Conservation (phyloP, 805 yeast species). For the Torulaspora delbrueckii region DNA sequence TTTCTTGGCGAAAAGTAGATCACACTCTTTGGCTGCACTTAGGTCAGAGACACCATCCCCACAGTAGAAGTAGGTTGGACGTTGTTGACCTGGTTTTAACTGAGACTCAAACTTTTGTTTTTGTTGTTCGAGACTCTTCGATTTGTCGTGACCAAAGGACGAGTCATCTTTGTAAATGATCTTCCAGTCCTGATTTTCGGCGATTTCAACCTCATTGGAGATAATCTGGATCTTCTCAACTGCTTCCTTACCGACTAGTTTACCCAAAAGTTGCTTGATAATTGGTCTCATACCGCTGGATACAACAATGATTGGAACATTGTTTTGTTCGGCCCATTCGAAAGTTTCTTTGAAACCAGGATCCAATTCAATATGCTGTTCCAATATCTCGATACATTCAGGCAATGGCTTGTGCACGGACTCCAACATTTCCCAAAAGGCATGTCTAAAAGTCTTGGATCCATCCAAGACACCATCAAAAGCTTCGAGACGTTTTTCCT, state of each 20-base stretch:
- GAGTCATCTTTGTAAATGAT: conserved; percentile 83
- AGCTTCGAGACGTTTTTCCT: conserved; percentile 55
- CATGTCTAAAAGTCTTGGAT: conserved; percentile 67
- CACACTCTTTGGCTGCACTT: conserved; percentile 93
- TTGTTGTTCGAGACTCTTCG: conserved; percentile 60
- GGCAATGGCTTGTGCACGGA: conserved; percentile 72
- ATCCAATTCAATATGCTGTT: conserved; percentile 67
- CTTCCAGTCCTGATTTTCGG: conserved; percentile 64
- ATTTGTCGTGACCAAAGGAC: conserved; percentile 91
- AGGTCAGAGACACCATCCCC: conserved; percentile 98
- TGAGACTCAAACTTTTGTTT: conserved; percentile 33
- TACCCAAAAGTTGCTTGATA: conserved; percentile 68
- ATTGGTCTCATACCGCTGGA: conserved; percentile 94
- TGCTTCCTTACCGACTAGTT: conserved; percentile 74
- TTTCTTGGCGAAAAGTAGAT: conserved; percentile 84
- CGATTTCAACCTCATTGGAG: conserved; percentile 65
- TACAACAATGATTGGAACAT: conserved; percentile 81
- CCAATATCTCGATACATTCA: conserved; percentile 69
- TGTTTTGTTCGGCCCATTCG: conserved; percentile 65
- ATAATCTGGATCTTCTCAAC: conserved; percentile 69
- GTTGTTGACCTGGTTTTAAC: conserved; percentile 31
- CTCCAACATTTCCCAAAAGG: conserved; percentile 78
- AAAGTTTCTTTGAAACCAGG: conserved; percentile 85
- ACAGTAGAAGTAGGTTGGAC: conserved; percentile 79
- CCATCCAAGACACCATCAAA: conserved; percentile 72